Percentiles rank a stretch among this genome's conserved stretches.
These are phyloP conservation scores for Zasmidium citrigriseum DNA, from an alignment of 2,329 filamentous ascomycete genomes.

Conservation along the genomic window DNA sequence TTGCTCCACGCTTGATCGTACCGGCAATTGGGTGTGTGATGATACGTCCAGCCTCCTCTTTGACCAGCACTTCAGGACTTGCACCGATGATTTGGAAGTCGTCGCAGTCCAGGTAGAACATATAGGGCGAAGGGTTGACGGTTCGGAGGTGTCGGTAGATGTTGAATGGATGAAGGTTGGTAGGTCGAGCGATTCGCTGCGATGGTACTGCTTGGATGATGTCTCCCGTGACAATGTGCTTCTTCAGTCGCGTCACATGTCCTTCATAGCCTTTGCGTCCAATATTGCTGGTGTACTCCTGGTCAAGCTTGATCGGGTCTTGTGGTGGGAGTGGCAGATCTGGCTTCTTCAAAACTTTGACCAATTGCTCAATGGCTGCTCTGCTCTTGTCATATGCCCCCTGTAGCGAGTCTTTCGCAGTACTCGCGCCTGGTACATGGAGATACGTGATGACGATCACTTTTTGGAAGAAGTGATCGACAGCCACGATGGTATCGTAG, in stretches of 20 bases:
- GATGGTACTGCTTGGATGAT: slow-evolving; percentile 98
- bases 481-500: slow-evolving; percentile 89
- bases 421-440: slow-evolving; percentile 56
- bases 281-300: slow-evolving; percentile 89
- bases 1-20: slow-evolving; percentile 84
- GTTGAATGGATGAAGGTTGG: slow-evolving; percentile 92
- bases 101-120: slow-evolving; percentile 91
- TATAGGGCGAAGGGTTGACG: slow-evolving; percentile 96
- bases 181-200: slow-evolving; percentile 87
- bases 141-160: slow-evolving; percentile 94
- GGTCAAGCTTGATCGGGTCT: slow-evolving; percentile 67
- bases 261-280: slow-evolving; percentile 83
- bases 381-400: slow-evolving; percentile 70
- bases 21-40: slow-evolving; percentile 97
- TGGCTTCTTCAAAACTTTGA: slow-evolving; percentile 70
- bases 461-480: slow-evolving; percentile 91
- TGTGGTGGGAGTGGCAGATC: slow-evolving; percentile 70
- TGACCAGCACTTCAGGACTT: slow-evolving; percentile 91
- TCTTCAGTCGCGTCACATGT: slow-evolving; percentile 84
- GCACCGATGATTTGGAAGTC: slow-evolving; percentile 95
- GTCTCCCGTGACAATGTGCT: slow-evolving; percentile 87
- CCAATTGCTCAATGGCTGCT: slow-evolving; percentile 63
- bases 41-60: slow-evolving; percentile 79
- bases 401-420: slow-evolving; percentile 54
- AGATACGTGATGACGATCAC: slow-evolving; percentile 94